Base-by-base conservation (phyloP, 2,329 filamentous ascomycete species). In the Aspergillus hiratsukae region DNA sequence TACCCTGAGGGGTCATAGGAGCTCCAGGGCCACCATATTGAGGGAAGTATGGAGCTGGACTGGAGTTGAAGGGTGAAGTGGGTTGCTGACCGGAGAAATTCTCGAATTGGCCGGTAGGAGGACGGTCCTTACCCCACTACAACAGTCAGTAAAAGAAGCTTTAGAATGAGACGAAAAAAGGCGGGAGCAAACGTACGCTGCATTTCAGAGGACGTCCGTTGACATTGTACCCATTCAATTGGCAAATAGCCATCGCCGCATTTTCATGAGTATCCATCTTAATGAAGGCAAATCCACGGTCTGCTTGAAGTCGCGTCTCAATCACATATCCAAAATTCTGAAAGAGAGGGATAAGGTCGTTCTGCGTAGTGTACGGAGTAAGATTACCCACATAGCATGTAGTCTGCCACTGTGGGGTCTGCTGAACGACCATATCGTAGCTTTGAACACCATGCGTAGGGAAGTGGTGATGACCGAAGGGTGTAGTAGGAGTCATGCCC, bases 251-350 rank as follows among this genome's bases (percentile, higher is more conserved):
- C 89, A 96, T 96, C 54, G 94, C 92, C 3, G 94, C 94, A 70
- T 97, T 97, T 78, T 99, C 94, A 70, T 99, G 94, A 6, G 87
- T 89, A 73, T 99, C 94, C 92, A 99, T 96, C 82, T 99, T 99
- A 76, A 99, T 91, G 74, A 99, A 99, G 7, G 94, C 91, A 73
- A 99, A 99, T 14, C 94, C 94, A 65, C 94, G 90, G 74, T 99
- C 94, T 54, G 94, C 91, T 78, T 99, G 94, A 83, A 99, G 96
- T 58, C 94, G 90, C 51, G 93, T 97, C 78, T 99, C 94, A 52
- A 96, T 89, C 48, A 99, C 94, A 69, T 91, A 97, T 55, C 94
- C 94, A 72, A 97, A 99, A 80, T 97, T 97, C 75, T 96, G 91
- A 82, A 99, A 99, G 40, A 99, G 82, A 4, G 94, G 94, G n/a